Base-by-base conservation (phyloP, 2,329 filamentous ascomycete species). In the Capronia coronata region DNA sequence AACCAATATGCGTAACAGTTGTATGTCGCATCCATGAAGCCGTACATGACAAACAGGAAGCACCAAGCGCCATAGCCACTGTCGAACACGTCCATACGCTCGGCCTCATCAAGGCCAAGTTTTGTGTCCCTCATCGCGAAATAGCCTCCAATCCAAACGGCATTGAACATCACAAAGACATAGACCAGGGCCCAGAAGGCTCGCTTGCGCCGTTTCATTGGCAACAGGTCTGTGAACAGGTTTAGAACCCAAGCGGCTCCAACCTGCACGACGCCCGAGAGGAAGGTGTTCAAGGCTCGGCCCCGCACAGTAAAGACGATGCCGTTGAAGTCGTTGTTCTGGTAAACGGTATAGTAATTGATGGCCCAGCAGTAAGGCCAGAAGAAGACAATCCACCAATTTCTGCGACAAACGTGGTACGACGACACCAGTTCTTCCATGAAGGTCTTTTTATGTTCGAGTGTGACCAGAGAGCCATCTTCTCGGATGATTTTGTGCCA, bases 401-500 rank as follows among this genome's bases (percentile, higher is more conserved):
- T 7, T 6, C 7, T 11, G 7, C 7, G 7, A 11, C 7, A 6
- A 6, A 32, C 29, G 7, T n/a, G 7, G n/a, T 32, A 32, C 3
- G 7, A 9, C 13, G 29, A 32, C 7, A 32, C 13, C 29, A 61
- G 22, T 32, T 61, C 59, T 29, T 59, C 51, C 9, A 48, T 29
- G 23, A 59, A 58, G 3, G 58, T 55, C 8, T 57, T 60, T 34
- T 65, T 59, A 3, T 51, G 56, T 13, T 61, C 52, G 7, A 61
- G 54, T 9, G 62, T 54, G 2, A 65, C 63, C 5, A 62, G 74
- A 57, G 80, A 80, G 50, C 84, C 84, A 63, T 90, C 85, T 29
- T 76, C 71, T 49, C 86, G 84, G 52, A 86, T 69, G 45, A 89
- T 75, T 41, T 77, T 75, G 52, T 75, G 73, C n/a, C 83, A 83